These are phyloP conservation scores for Podospora comata DNA, from an alignment of 495 filamentous ascomycete genomes.

Conservation along the genomic window DNA sequence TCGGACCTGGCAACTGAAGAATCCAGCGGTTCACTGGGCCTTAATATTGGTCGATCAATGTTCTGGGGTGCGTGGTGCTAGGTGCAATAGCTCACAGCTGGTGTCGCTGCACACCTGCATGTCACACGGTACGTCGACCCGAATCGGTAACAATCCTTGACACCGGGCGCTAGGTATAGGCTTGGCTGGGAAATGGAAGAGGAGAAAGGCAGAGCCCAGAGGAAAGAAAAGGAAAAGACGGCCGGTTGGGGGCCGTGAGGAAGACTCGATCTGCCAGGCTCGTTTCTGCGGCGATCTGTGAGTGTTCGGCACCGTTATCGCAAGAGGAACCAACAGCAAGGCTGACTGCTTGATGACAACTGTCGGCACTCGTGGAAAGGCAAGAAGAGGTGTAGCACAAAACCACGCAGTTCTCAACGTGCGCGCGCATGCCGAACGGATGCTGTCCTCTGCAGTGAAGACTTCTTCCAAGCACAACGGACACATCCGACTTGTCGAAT, in stretches of 20 bases:
- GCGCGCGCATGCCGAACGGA: constrained; percentile 24
- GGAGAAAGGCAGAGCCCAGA: background rate
- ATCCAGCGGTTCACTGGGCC: constrained; percentile 44
- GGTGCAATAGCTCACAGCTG: constrained; percentile 15
- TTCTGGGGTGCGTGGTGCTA: constrained; percentile 14
- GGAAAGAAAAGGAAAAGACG: background rate
- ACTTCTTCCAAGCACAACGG: background rate
- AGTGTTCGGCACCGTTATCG: constrained; percentile 16
- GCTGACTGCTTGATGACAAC: background rate
- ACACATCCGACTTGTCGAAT: background rate
- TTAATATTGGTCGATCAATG: constrained; percentile 47
- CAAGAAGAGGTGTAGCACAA: background rate
- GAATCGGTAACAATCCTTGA: constrained; percentile 10
- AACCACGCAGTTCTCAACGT: constrained; percentile 26
- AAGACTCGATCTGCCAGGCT: background rate
- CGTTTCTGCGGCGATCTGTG: constrained; percentile 13
- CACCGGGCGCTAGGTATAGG: constrained; percentile 25
- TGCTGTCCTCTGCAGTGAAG: constrained; percentile 17
- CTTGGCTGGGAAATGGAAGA: background rate
- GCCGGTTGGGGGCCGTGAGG: no score
- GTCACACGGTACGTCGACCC: constrained; percentile 24
- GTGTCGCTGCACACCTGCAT: constrained; percentile 28
- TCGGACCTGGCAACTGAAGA: constrained; percentile 22
- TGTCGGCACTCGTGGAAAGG: constrained; percentile 12
- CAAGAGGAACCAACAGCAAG: background rate